Percentiles rank a stretch among this genome's conserved stretches.
Conservation (phyloP, 805 yeast species). For the Sporopachydermia quercuum region DNA sequence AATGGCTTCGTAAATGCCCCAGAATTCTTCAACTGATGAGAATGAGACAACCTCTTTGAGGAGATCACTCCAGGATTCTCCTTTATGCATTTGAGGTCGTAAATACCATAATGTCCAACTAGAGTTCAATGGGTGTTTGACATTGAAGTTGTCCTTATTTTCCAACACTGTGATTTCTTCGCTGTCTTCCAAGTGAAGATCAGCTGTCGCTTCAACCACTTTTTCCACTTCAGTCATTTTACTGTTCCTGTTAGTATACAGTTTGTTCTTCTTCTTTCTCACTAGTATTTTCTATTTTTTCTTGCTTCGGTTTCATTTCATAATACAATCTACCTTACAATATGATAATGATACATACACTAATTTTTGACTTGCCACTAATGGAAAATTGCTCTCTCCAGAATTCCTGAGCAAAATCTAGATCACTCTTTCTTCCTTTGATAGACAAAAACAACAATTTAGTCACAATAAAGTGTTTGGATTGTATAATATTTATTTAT, state of each 20-base stretch:
- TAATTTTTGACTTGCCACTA: too few relatives aligned
- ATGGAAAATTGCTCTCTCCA: too few relatives aligned
- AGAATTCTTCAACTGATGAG: constrained; percentile 93
- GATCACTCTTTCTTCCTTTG: too few relatives aligned
- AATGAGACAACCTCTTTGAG: constrained; percentile 87
- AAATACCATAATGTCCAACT: constrained; percentile 97
- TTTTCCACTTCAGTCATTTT: constrained; percentile 14
- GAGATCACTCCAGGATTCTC: constrained; percentile 77
- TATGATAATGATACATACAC: too few relatives aligned
- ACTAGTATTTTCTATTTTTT: background rate
- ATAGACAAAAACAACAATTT: too few relatives aligned
- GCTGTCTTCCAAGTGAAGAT: constrained; percentile 20
- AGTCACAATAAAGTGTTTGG: too few relatives aligned
- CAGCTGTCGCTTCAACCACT: constrained; percentile 20
- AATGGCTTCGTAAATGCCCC: constrained; percentile 93
- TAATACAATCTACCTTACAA: too few relatives aligned
- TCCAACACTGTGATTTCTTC: background rate
- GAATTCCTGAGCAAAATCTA: too few relatives aligned
- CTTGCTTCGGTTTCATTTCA: too few relatives aligned
- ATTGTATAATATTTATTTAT: too few relatives aligned
- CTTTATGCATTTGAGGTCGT: constrained; percentile 66
- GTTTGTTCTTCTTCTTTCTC: too few relatives aligned
- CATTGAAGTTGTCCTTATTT: constrained; percentile 38
- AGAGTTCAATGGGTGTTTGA: constrained; percentile 79
- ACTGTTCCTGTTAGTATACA: too few relatives aligned